Evolutionary conservation across 371 early-diverging fungal species (phyloP), one percentile per base, ranked within the genome.

Genomic region (Conidiobolus coronatus): DNA sequence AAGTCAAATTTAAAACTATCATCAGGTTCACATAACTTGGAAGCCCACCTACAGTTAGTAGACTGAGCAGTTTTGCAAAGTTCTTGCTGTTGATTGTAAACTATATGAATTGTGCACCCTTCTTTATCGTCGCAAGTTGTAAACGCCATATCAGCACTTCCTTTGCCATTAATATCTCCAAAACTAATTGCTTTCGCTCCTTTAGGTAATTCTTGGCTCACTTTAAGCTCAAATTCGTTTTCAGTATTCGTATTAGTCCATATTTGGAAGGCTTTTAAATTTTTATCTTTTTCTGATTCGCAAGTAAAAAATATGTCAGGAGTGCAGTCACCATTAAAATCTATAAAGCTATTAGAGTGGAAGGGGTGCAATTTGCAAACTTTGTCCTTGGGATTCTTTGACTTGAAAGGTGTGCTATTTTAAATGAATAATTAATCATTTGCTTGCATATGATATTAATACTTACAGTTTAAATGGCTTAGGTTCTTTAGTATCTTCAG

Each of bases 331-430:
- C 91, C 91, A 54, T 92, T 66, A 20, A 92, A 52, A 58, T 92
- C 93, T 0, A 90, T 57, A 62, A 89, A 88, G 1, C 86, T 89
- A 56, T 78, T 87, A 0, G 86, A 86, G 55, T 92, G 87, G 4
- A 82, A 84, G 45, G 70, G 55, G 9, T 80, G 57, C 36, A 81
- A 69, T 23, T 49, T 58, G 60, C 93, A 92, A 22, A 66, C 53
- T 2, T 53, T 59, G 0, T 55, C 59, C 6, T 51, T 50, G 20
- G 55, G 46, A 9, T 29, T 29, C 9, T 29, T 29, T 3, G 29
- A 29, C 22, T 53, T 54, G 49, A 58, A 50, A 5, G 52, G 51
- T 11, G 43, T 45, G 3, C 59, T 61, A 33, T 22, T 18, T 4
- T 38, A 13, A 2, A 33, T 14, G 35, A 48, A 47, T 4, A 17